phyloP scores from a whole-genome alignment of 2,329 filamentous ascomycete species.

The Chlorencoelia australis region DNA sequence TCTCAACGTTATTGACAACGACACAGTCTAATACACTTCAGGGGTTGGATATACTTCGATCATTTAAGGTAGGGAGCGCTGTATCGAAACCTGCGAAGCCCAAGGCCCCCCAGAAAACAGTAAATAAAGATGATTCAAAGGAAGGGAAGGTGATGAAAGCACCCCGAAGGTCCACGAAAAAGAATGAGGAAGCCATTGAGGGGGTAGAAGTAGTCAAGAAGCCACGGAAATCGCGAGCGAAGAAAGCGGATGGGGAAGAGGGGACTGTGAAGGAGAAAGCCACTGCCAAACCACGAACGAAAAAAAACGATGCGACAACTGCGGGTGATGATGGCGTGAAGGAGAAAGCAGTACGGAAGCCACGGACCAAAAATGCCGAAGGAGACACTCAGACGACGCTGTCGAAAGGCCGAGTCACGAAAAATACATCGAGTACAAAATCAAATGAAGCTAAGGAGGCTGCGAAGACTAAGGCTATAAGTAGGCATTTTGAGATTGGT shows the following conservation, averaged over 20 bases:
- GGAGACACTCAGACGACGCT: constrained; percentile 25
- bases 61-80: constrained; percentile 22
- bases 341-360: constrained; percentile 7
- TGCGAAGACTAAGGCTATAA: constrained; percentile 9
- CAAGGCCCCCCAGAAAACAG: constrained; percentile 7
- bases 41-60: constrained; percentile 3
- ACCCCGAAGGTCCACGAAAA: constrained; percentile 11
- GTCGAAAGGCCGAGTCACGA: constrained; percentile 27
- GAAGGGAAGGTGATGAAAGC: constrained; percentile 17
- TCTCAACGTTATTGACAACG: constrained; percentile 18
- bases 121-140: constrained; percentile 5
- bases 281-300: constrained; percentile 13
- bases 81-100: constrained; percentile 17
- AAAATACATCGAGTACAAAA: constrained; percentile 20
- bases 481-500: constrained; percentile 4
- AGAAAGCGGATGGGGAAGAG: constrained; percentile 12
- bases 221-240: constrained; percentile 13
- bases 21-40: constrained; percentile 2
- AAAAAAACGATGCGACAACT: constrained; percentile 13
- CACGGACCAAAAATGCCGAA: constrained; percentile 16
- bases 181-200: constrained; percentile 5
- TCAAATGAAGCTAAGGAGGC: constrained; percentile 1
- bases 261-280: constrained; percentile 15
- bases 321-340: constrained; percentile 6
- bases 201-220: constrained; percentile 15